Evolutionary conservation across 148 eudicot genomes (phyloP).

Genomic region (Silene latifolia): DNA sequence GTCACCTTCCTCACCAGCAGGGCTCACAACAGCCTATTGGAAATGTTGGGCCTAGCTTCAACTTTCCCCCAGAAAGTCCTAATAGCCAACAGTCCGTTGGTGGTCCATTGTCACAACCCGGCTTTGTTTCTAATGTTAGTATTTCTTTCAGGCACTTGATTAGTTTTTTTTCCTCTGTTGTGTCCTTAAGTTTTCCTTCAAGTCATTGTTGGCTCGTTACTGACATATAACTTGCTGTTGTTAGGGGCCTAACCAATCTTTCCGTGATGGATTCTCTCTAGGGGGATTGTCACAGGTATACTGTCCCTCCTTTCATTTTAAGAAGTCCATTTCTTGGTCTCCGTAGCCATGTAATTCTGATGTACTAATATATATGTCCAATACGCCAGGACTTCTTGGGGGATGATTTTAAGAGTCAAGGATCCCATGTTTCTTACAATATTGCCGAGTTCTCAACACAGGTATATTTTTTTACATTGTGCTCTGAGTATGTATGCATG

Average conservation of each 20-base stretch:
- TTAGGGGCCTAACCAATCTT: slow-evolving; percentile 77
- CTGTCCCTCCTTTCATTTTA: background rate
- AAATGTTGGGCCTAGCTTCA: slow-evolving; percentile 67
- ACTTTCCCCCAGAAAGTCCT: slow-evolving; percentile 77
- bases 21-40: slow-evolving; percentile 78
- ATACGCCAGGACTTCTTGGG: slow-evolving; percentile 79
- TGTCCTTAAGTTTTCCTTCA: background rate
- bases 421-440: slow-evolving; percentile 95
- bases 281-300: slow-evolving; percentile 96
- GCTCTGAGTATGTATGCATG: background rate
- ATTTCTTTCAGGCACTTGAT: background rate
- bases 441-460: slow-evolving; percentile 89
- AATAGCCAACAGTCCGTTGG: slow-evolving; percentile 87
- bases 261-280: slow-evolving; percentile 84
- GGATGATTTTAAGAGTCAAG: slow-evolving; percentile 98
- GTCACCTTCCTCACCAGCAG: slow-evolving; percentile 81
- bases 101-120: slow-evolving; percentile 92
- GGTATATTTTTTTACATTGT: slow-evolving; percentile 35
- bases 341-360: background rate
- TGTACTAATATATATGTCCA: slow-evolving; percentile 4
- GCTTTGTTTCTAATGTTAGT: slow-evolving; percentile 84
- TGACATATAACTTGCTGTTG: slow-evolving; percentile 38
- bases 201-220: slow-evolving; percentile 12
- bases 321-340: background rate
- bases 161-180: background rate